Percentiles rank a stretch among this genome's conserved stretches.
Conservation (phyloP, 306 rosid species). For the Castanospermum australe region DNA sequence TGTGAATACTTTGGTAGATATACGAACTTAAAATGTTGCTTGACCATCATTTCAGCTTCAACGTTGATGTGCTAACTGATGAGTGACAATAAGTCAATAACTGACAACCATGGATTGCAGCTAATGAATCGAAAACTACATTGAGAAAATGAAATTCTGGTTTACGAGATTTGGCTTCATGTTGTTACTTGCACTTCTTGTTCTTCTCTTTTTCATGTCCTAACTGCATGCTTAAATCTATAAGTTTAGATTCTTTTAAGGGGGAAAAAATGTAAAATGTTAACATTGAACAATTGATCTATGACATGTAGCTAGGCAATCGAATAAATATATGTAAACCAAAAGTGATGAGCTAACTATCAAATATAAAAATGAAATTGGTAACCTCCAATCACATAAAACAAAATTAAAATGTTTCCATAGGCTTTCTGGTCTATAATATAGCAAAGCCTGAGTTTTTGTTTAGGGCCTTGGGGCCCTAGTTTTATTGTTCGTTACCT, state of each 20-base stretch:
- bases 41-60: slow-evolving; percentile 15
- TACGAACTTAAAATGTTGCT: not conserved
- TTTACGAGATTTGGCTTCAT: not conserved
- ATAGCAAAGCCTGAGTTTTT: too few species aligned
- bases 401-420: not conserved
- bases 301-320: not conserved
- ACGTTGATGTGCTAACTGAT: slow-evolving; percentile 18
- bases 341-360: not conserved
- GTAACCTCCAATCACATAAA: not conserved
- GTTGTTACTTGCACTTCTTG: not conserved
- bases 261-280: not conserved
- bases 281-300: not conserved
- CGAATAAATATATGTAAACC: not conserved
- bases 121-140: not conserved
- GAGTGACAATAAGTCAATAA: too few species aligned
- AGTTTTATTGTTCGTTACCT: too few species aligned
- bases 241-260: not conserved
- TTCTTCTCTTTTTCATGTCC: not conserved
- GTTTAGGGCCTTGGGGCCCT: too few species aligned
- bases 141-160: not conserved
- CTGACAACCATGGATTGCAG: not conserved
- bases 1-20: not conserved
- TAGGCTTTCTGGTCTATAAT: not conserved
- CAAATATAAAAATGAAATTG: not conserved
- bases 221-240: not conserved